Evolutionary conservation across 208 protist species (phyloP).

Genomic region (Leishmania turanica): DNA sequence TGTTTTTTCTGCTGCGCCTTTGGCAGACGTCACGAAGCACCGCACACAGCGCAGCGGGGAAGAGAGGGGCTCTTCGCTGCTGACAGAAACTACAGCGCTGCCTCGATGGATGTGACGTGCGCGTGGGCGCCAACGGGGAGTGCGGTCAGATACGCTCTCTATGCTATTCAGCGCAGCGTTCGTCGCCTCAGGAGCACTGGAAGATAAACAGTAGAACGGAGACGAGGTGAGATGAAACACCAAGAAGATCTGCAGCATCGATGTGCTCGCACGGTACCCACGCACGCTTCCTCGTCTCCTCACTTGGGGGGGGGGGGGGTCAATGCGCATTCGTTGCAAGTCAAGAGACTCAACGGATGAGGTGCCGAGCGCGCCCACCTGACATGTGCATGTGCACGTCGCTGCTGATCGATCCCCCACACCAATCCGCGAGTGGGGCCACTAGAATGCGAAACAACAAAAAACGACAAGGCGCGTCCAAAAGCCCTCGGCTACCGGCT

Average conservation of each 20-base stretch:
- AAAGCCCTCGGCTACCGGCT: not conserved
- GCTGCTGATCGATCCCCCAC: not conserved
- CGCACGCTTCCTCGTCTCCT: not conserved
- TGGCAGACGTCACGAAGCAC: not conserved
- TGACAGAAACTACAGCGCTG: not conserved
- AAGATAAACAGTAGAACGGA: not conserved
- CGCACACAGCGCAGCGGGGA: not conserved
- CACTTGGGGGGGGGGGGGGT: not conserved
- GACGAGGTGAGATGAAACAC: not conserved
- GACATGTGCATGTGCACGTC: not conserved
- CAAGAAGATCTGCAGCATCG: not conserved
- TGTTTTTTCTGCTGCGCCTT: not conserved
- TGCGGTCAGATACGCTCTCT: not conserved
- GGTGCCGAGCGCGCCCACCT: not conserved
- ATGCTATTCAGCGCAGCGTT: not conserved
- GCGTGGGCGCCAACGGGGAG: not conserved
- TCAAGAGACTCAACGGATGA: not conserved
- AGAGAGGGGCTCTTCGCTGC: not conserved
- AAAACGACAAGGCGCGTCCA: not conserved
- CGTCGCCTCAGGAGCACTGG: not conserved
- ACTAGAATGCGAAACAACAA: not conserved
- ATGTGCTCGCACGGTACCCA: no score
- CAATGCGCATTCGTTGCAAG: not conserved
- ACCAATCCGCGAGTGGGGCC: not conserved
- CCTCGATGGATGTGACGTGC: not conserved